Base-by-base conservation (phyloP, 2,329 filamentous ascomycete species). In the Penicillium brevicompactum region DNA sequence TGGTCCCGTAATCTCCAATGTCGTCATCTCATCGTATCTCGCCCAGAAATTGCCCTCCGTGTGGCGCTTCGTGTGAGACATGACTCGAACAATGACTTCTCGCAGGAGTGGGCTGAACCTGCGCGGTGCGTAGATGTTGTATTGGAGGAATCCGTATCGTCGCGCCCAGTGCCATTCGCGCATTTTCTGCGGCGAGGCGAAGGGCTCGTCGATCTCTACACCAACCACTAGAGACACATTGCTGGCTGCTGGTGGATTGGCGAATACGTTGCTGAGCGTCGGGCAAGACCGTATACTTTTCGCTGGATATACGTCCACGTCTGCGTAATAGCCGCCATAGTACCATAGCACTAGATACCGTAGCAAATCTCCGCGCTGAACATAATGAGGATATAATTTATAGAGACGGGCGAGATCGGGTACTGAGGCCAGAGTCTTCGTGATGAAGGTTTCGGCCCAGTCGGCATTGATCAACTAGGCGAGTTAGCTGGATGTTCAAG, bases 341-440 rank as follows among this genome's bases (percentile, higher is more conserved):
- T 72, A 72, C 69, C 71, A 74, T 4, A 74, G 53, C 2, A 74
- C 55, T 4, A 74, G 59, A 43, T 74, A 74, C 14, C 71, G 70
- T 11, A 77, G 58, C 61, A 77, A 21, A 71, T 87, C 41, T 78
- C 85, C 40, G 78, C 84, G 5, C 69, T 79, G 56, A 69, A 82
- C 58, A 73, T 80, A 13, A 76, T 87, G 60, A 0, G 70, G 70
- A 31, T 71, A 73, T 37, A 67, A 66, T 31, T 66, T 57, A 55
- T 71, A 73, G 3, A 67, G 30, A 1, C 41, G 54, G 16, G 58
- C 56, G 7, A 73, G 61, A 3, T 67, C 67, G 4, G 70, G 70
- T 3, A 72, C 55, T 5, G 65, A 56, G 3, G 61, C 57, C 5
- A 70, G 49, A 14, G 60, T 61, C 5, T 63, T 50, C 9, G 53